phyloP scores from a whole-genome alignment of 2,329 filamentous ascomycete species.

The Beauveria sp. region DNA sequence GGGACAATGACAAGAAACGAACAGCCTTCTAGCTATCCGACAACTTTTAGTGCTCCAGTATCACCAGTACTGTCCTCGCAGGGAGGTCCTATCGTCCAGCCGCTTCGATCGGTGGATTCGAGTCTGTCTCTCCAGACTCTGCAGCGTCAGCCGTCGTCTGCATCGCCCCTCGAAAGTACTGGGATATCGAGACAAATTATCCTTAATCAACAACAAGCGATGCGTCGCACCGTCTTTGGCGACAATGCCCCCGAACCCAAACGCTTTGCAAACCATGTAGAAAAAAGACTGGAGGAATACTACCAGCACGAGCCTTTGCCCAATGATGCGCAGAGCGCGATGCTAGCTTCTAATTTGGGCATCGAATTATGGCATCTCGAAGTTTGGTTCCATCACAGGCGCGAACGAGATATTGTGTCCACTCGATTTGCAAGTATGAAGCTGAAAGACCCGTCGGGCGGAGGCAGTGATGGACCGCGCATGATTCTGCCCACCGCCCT shows the following conservation, averaged over 20 bases:
- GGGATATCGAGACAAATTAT: conserved; percentile 34
- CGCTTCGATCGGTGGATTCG: background rate
- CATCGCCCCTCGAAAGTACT: conserved; percentile 15
- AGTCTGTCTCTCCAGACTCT: conserved; percentile 17
- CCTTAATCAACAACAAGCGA: conserved; percentile 36
- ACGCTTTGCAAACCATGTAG: conserved; percentile 40
- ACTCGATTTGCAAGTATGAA: conserved; percentile 37
- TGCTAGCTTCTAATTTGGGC: conserved; percentile 46
- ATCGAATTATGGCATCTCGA: conserved; percentile 44
- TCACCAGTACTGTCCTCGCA: background rate
- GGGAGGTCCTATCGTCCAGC: background rate
- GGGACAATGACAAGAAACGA: conserved; percentile 1
- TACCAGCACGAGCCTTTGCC: conserved; percentile 41
- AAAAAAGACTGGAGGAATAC: conserved; percentile 45
- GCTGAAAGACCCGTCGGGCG: conserved; percentile 28
- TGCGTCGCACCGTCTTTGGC: conserved; percentile 32
- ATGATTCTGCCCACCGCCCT: conserved; percentile 47
- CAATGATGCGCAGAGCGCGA: conserved; percentile 41
- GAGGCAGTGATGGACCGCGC: conserved; percentile 26
- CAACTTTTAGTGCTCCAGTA: background rate
- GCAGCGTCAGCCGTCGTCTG: conserved; percentile 14
- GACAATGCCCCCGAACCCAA: conserved; percentile 35
- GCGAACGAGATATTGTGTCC: conserved; percentile 39
- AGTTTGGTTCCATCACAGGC: conserved; percentile 48
- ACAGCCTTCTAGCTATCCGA: background rate